Conservation (phyloP, 139 green algal species). For the Ettlia oleoabundans region DNA sequence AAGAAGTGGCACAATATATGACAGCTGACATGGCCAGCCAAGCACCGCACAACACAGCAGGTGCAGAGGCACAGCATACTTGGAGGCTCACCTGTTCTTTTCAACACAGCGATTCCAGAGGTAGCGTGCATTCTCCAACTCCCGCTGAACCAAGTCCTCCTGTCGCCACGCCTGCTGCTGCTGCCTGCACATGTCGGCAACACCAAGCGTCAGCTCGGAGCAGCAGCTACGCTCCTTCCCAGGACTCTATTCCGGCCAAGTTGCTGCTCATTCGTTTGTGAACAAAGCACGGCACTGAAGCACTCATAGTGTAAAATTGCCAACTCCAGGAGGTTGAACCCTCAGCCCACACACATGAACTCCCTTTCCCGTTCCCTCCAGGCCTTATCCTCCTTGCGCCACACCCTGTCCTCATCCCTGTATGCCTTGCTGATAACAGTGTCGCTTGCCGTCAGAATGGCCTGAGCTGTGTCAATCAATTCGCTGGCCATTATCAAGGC, state of each 20-base stretch:
- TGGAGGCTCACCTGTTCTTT: conserved; percentile 34
- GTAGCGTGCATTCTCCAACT: conserved; percentile 20
- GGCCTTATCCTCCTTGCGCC: conserved; percentile 11
- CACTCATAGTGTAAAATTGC: background rate
- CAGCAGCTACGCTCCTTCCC: too few relatives aligned
- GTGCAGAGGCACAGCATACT: too few relatives aligned
- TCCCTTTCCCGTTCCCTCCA: background rate
- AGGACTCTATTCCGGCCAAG: too few relatives aligned
- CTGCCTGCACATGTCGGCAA: conserved; percentile 8
- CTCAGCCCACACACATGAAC: conserved; percentile 9
- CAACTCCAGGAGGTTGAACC: background rate
- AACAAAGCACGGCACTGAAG: too few relatives aligned
- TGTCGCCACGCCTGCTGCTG: conserved; percentile 14
- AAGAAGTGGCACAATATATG: too few relatives aligned
- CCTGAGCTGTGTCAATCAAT: conserved; percentile 18
- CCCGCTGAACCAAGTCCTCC: conserved; percentile 22
- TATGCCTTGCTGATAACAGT: conserved; percentile 24
- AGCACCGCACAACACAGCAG: background rate
- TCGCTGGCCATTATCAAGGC: background rate
- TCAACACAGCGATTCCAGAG: conserved; percentile 14
- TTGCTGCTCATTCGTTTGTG: too few relatives aligned
- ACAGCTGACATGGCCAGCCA: background rate
- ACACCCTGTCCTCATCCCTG: conserved; percentile 15
- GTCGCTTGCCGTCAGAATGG: conserved; percentile 15
- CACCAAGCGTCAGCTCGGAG: too few relatives aligned